Evolutionary conservation across 345 rosid species (phyloP).

Genomic region (Tarenaya hassleriana): DNA sequence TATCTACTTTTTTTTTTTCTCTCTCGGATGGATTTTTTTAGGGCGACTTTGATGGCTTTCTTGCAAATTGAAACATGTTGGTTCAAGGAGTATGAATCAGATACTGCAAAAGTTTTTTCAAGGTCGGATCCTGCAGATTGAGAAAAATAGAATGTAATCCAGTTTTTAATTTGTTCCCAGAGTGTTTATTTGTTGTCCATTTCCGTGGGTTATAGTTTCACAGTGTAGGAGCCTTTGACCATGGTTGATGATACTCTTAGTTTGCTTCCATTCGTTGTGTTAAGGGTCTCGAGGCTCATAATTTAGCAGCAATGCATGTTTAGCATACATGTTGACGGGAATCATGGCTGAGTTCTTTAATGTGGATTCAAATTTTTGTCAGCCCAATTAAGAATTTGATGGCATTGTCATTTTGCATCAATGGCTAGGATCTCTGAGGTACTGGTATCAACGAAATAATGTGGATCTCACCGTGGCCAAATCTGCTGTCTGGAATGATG

Average conservation of each 20-base stretch:
- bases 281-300: not conserved
- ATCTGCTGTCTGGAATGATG: slow-evolving; percentile 86
- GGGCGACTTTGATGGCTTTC: not conserved
- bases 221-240: slow-evolving; percentile 1
- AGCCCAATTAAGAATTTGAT: slow-evolving; percentile 8
- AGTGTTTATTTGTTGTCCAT: not conserved
- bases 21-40: not conserved
- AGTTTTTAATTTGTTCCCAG: not conserved
- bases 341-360: not conserved
- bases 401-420: slow-evolving; percentile 3
- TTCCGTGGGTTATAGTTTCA: not conserved
- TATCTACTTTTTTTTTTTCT: not conserved
- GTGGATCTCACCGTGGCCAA: slow-evolving; percentile 58
- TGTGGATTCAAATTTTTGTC: slow-evolving; percentile 4
- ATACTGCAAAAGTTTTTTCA: too few relatives aligned
- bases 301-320: slow-evolving; percentile 4
- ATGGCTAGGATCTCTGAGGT: slow-evolving; percentile 61
- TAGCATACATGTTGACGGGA: too few relatives aligned
- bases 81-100: too few relatives aligned
- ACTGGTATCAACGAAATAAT: slow-evolving; percentile 75
- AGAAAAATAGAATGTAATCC: not conserved
- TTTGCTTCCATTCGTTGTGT: not conserved
- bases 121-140: too few relatives aligned
- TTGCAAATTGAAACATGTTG: slow-evolving; percentile 2
- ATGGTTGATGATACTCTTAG: slow-evolving; percentile 6